Evolutionary conservation across 1,284 basidiomycete genomes (phyloP), one percentile per base, ranked within the genome.

Genomic region (Ustilago nuda): DNA sequence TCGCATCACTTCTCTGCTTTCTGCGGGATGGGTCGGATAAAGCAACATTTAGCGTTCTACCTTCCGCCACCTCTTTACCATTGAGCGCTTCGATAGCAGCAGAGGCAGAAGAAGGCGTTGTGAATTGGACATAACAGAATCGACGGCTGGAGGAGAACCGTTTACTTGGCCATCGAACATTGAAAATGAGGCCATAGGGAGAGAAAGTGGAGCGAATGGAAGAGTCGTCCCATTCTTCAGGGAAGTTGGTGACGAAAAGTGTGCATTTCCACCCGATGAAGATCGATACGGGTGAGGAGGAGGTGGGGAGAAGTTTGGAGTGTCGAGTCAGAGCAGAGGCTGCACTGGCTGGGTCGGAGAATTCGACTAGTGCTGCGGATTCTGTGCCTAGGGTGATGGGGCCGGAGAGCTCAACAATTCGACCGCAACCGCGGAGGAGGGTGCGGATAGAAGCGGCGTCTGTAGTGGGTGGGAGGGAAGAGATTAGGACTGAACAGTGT

Each of bases 161-260:
- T 85, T 95, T 95, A 87, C 94, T 97, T 7, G 97, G 97, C 97
- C 96, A 99, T 19, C 97, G 92, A 13, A 95, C 93, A 76, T 97
- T 94, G 68, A 99, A 93, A 57, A 99, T 90, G 6, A 89, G 89
- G 1, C 97, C 97, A 86, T 92, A 95, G 92, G 95, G 75, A 0
- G 58, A 89, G 84, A 99, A 98, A 8, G 95, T 85, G 48, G 90
- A 87, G 37, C 94, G 89, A 55, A 99, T 90, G 2, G 87, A 53
- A 0, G 88, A 57, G 84, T 98, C 95, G 79, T 96, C 93, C n/a
- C 90, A 89, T 15, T 89, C 89, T 82, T 94, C 92, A 0, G 94
- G 92, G 87, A 98, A 99, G 87, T 99, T 99, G 13, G 97, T 98
- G 50, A 98, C 92, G 86, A 95, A 99, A 4, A 99, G 87, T 2